phyloP scores from a whole-genome alignment of 148 eudicot species.

The Fagopyrum tataricum region DNA sequence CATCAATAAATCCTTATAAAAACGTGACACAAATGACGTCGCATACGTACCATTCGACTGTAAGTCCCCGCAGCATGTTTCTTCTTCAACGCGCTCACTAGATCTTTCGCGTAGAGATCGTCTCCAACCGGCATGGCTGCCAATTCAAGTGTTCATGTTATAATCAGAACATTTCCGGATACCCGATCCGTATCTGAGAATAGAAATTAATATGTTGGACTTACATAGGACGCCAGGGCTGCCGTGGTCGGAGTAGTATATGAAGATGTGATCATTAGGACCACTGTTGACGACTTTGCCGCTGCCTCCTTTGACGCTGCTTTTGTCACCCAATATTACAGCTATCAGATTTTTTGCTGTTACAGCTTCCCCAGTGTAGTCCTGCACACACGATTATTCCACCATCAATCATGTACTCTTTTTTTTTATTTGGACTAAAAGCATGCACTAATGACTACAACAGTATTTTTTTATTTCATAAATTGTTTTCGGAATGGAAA shows the following conservation, averaged over 20 bases:
- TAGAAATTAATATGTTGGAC: constrained; percentile 5
- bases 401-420: not conserved
- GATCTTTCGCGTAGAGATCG: constrained; percentile 40
- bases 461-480: no score
- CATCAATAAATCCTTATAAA: no score
- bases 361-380: constrained; percentile 54
- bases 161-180: no score
- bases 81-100: constrained; percentile 48
- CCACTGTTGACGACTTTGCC: constrained; percentile 65
- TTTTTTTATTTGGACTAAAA: no score
- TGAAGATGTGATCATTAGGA: constrained; percentile 59
- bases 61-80: constrained; percentile 59
- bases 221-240: constrained; percentile 68
- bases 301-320: constrained; percentile 54
- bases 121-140: constrained; percentile 58
- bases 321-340: constrained; percentile 33
- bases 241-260: constrained; percentile 65
- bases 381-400: constrained; percentile 26
- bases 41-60: constrained; percentile 50
- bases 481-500: no score
- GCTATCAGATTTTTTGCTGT: constrained; percentile 22
- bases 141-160: not conserved
- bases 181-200: no score
- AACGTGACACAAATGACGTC: no score
- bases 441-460: no score